phyloP scores from a whole-genome alignment of 2,329 filamentous ascomycete species.

The Nannizzia gypsea region DNA sequence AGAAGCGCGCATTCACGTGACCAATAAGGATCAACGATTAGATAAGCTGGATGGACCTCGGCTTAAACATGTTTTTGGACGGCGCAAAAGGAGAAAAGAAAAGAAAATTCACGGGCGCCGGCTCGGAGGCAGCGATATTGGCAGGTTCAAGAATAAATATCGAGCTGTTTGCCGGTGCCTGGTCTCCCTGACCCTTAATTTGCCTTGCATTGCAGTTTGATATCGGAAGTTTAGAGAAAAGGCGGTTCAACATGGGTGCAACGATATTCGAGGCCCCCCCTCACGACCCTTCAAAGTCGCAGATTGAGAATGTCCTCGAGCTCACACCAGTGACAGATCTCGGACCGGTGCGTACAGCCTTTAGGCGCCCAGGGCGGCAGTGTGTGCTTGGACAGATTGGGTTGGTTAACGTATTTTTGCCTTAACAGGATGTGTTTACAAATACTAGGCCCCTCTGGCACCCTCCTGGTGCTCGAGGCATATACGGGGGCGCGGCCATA shows the following conservation, averaged over 20 bases:
- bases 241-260: conserved; percentile 16
- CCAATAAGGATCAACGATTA: background rate
- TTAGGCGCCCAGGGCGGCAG: background rate
- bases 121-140: background rate
- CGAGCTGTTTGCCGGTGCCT: background rate
- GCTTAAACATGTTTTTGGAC: background rate
- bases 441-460: conserved; percentile 89
- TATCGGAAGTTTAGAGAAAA: background rate
- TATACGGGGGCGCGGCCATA: conserved; percentile 88
- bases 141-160: background rate
- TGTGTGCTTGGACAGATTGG: background rate
- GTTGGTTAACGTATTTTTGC: background rate
- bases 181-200: background rate
- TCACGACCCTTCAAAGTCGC: conserved; percentile 57
- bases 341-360: conserved; percentile 45
- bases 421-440: conserved; percentile 72
- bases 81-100: background rate
- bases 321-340: conserved; percentile 57
- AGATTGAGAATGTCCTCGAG: conserved; percentile 82
- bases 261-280: conserved; percentile 68
- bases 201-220: background rate
- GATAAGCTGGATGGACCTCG: background rate
- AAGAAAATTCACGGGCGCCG: background rate
- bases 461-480: conserved; percentile 78
- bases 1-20: background rate